phyloP scores from a whole-genome alignment of 768 basidiomycete species.

The Nidula microcarpa region DNA sequence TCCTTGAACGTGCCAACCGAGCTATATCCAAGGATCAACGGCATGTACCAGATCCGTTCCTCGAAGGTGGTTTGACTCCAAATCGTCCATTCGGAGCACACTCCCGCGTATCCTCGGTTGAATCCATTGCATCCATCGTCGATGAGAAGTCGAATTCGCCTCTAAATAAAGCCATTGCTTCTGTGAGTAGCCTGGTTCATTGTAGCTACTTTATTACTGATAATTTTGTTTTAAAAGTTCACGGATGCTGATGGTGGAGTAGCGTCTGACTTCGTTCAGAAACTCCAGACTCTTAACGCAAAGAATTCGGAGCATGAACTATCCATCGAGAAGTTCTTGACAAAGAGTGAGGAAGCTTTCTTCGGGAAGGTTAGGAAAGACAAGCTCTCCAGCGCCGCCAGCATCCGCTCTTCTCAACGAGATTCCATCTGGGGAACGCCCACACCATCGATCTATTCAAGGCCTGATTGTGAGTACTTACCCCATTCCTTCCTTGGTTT shows the following conservation, averaged over 20 bases:
- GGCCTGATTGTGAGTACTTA: slow-evolving; percentile 65
- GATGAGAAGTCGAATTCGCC: slow-evolving; percentile 91
- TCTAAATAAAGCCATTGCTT: slow-evolving; percentile 89
- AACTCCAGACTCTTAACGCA: slow-evolving; percentile 70
- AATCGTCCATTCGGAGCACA: slow-evolving; percentile 75
- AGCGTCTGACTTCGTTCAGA: slow-evolving; percentile 84
- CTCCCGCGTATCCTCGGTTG: slow-evolving; percentile 80
- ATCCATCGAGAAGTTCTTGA: slow-evolving; percentile 87
- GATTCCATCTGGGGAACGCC: slow-evolving; percentile 83
- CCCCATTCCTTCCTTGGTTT: too few species aligned
- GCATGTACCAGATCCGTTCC: slow-evolving; percentile 82
- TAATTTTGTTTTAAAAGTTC: slow-evolving; percentile 49
- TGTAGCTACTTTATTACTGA: not conserved
- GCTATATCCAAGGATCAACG: slow-evolving; percentile 79
- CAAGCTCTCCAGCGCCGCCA: slow-evolving; percentile 79
- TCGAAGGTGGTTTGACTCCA: slow-evolving; percentile 60
- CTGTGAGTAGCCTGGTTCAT: slow-evolving; percentile 42
- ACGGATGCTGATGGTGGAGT: slow-evolving; percentile 94
- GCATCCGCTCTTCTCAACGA: slow-evolving; percentile 71
- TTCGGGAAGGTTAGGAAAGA: slow-evolving; percentile 89
- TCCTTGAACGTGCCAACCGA: slow-evolving; percentile 82
- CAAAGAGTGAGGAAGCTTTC: slow-evolving; percentile 91
- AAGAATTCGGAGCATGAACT: slow-evolving; percentile 90
- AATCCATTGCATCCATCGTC: slow-evolving; percentile 87
- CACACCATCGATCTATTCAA: slow-evolving; percentile 61